Evolutionary conservation across 2,329 filamentous ascomycete species (phyloP).

Genomic region (Plectosphaerella plurivora): DNA sequence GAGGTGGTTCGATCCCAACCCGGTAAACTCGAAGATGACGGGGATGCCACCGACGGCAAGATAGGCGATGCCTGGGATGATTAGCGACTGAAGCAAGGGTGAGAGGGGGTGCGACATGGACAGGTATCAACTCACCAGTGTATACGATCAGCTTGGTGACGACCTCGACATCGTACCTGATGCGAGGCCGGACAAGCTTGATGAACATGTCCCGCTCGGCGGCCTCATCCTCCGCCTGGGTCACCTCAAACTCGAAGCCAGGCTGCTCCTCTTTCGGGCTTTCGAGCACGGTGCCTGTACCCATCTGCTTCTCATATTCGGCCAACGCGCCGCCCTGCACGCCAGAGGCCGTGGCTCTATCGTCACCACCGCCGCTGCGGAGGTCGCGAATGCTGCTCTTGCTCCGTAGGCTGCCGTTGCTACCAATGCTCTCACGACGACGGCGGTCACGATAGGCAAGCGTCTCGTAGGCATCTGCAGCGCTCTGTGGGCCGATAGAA

Average conservation of each 20-base stretch:
- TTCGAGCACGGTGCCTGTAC: constrained; percentile 50
- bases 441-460: constrained; percentile 78
- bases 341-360: constrained; percentile 35
- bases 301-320: constrained; percentile 72
- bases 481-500: constrained; percentile 90
- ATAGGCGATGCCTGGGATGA: constrained; percentile 68
- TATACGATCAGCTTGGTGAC: constrained; percentile 96
- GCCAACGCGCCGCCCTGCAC: constrained; percentile 46
- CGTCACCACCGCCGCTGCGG: constrained; percentile 27
- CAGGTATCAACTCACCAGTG: constrained; percentile 55
- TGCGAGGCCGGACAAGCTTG: constrained; percentile 76
- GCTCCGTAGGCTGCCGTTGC: constrained; percentile 42
- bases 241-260: constrained; percentile 28
- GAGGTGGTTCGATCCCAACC: constrained; percentile 40
- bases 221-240: constrained; percentile 41
- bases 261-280: constrained; percentile 23
- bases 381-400: constrained; percentile 39
- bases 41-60: constrained; percentile 74
- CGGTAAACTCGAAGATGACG: constrained; percentile 62
- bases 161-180: constrained; percentile 97
- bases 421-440: constrained; percentile 49
- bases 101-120: constrained; percentile 2
- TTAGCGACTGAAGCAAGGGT: constrained; percentile 5
- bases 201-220: constrained; percentile 80
- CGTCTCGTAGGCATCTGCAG: constrained; percentile 93